Percentiles rank a stretch among this genome's conserved stretches.
These are phyloP conservation scores for Brassica nigra DNA, from an alignment of 345 rosid genomes.

Conservation along the genomic window DNA sequence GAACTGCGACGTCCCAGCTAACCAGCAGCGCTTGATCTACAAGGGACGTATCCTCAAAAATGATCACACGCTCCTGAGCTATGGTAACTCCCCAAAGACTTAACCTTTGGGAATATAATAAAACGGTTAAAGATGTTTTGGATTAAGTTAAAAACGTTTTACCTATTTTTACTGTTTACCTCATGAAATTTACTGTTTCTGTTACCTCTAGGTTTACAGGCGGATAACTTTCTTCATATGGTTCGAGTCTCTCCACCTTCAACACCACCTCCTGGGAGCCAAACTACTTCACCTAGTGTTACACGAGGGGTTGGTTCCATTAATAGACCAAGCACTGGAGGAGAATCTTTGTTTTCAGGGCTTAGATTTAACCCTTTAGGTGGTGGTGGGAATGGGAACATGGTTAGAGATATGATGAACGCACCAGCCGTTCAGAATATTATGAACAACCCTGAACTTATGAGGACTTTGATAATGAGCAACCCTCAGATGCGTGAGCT, in stretches of 20 bases:
- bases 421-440: constrained; percentile 69
- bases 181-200: not conserved
- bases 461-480: constrained; percentile 67
- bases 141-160: not conserved
- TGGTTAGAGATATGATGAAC: constrained; percentile 78
- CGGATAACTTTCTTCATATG: constrained; percentile 81
- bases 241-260: constrained; percentile 64
- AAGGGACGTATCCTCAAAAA: constrained; percentile 83
- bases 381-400: constrained; percentile 37
- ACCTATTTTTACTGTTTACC: not conserved
- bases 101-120: not conserved
- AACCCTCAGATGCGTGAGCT: constrained; percentile 87
- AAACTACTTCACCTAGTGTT: constrained; percentile 46
- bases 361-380: constrained; percentile 41
- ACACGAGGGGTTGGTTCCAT: constrained; percentile 61
- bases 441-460: constrained; percentile 77
- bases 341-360: constrained; percentile 61
- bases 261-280: constrained; percentile 35
- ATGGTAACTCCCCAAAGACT: constrained; percentile 40
- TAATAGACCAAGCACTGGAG: constrained; percentile 57
- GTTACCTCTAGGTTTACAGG: constrained; percentile 61
- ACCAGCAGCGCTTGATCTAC: constrained; percentile 79
- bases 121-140: not conserved
- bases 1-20: constrained; percentile 67
- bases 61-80: constrained; percentile 66